A percentile compares a stretch with the other conserved stretches of the same genome.
Conservation (phyloP, 257 asterid genomes). For the Orobanche coerulescens region DNA sequence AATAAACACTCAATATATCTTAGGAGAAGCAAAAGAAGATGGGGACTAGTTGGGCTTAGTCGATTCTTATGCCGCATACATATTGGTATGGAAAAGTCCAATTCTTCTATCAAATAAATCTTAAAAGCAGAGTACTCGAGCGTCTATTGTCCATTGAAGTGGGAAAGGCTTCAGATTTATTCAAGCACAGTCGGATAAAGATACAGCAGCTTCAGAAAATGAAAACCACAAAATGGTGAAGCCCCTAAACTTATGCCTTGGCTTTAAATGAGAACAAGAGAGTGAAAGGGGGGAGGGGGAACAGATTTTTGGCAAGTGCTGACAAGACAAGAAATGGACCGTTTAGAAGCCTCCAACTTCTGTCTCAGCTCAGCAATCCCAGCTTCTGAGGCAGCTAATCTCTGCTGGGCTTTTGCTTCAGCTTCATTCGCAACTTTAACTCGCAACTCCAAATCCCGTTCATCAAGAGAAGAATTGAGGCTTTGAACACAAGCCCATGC, state of each 20-base stretch:
- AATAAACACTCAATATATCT: too few species aligned
- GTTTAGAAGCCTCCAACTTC: conserved; percentile 63
- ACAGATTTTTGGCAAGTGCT: not conserved
- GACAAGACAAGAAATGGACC: conserved; percentile 35
- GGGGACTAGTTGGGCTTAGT: too few species aligned
- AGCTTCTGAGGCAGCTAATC: conserved; percentile 89
- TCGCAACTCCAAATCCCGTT: conserved; percentile 72
- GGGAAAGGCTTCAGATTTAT: not conserved
- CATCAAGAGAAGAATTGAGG: conserved; percentile 77
- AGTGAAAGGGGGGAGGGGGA: too few species aligned
- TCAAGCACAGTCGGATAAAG: conserved; percentile 11
- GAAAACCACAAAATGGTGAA: not conserved
- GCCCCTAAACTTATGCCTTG: not conserved
- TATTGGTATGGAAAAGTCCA: too few species aligned
- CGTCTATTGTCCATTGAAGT: not conserved
- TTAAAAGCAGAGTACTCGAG: conserved; percentile 9
- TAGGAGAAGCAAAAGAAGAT: too few species aligned
- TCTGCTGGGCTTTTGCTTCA: conserved; percentile 87
- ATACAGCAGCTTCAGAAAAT: not conserved
- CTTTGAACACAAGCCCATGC: conserved; percentile 88
- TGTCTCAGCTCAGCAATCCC: conserved; percentile 86
- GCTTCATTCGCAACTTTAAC: conserved; percentile 96
- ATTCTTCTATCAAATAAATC: too few species aligned
- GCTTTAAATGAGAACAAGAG: too few species aligned
- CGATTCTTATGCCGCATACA: too few species aligned